These are phyloP conservation scores for Boletus insuetus DNA, from an alignment of 768 basidiomycete genomes.

Conservation along the genomic window DNA sequence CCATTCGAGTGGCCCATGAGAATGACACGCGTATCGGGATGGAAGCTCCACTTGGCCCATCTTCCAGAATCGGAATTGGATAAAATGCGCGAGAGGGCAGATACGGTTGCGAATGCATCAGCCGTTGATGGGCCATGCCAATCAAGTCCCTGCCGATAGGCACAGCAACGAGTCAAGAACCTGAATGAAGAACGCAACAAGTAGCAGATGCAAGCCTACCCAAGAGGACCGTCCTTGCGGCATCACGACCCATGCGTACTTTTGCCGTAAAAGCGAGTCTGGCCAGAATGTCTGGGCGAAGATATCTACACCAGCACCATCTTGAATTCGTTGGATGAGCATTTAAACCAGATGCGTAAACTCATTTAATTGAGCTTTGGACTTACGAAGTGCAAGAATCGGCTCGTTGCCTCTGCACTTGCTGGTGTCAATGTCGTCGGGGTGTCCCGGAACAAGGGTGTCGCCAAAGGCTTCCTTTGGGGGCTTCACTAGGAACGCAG, in stretches of 20 bases:
- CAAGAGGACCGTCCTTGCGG: constrained; percentile 84
- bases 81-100: constrained; percentile 52
- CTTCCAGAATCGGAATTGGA: constrained; percentile 20
- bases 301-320: constrained; percentile 87
- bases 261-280: constrained; percentile 56
- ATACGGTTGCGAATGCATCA: constrained; percentile 66
- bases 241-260: constrained; percentile 71
- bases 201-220: constrained; percentile 41
- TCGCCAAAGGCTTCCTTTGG: constrained; percentile 39
- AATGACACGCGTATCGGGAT: constrained; percentile 44
- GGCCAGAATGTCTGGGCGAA: constrained; percentile 54
- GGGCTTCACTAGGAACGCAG: constrained; percentile 55
- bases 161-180: not conserved
- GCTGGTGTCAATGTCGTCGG: not conserved
- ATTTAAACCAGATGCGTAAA: not conserved
- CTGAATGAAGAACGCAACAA: not conserved
- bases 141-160: constrained; percentile 67
- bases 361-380: not conserved
- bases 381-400: constrained; percentile 64
- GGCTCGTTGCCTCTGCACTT: constrained; percentile 38
- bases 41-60: constrained; percentile 44
- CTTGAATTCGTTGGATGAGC: constrained; percentile 35
- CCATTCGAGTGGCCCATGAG: constrained; percentile 93
- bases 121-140: constrained; percentile 85
- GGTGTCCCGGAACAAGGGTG: not conserved